Evolutionary conservation across 352 stramenopile species (phyloP).

Genomic region (Thraustotheca clavata): DNA sequence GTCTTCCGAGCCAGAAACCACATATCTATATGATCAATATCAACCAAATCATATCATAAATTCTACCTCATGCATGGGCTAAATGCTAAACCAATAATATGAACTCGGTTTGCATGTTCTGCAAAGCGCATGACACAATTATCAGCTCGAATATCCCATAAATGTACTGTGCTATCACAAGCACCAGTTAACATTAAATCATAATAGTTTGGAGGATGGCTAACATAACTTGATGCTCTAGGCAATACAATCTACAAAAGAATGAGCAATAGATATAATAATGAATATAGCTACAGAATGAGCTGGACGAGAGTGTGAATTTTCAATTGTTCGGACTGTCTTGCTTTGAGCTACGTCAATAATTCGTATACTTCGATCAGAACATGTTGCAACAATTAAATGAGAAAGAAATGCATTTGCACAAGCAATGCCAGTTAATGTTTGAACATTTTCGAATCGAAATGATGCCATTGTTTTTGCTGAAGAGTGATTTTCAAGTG

Average conservation of each 20-base stretch:
- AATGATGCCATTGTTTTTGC: slow-evolving; percentile 61
- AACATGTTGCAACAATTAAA: slow-evolving; percentile 58
- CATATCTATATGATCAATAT: slow-evolving; percentile 28
- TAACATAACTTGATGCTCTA: slow-evolving; percentile 51
- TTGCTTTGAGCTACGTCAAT: slow-evolving; percentile 57
- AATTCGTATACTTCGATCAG: slow-evolving; percentile 63
- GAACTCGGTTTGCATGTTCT: slow-evolving; percentile 78
- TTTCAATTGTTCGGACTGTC: slow-evolving; percentile 46
- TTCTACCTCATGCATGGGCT: slow-evolving; percentile 74
- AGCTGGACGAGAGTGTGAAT: slow-evolving; percentile 45
- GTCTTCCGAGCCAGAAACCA: slow-evolving; percentile 83
- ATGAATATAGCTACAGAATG: slow-evolving; percentile 30
- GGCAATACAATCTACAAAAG: slow-evolving; percentile 37
- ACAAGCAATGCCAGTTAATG: slow-evolving; percentile 52
- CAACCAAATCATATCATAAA: background rate
- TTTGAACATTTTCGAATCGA: slow-evolving; percentile 53
- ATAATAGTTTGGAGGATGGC: slow-evolving; percentile 69
- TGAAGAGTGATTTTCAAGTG: slow-evolving; percentile 43
- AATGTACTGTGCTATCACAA: slow-evolving; percentile 50
- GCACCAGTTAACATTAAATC: slow-evolving; percentile 75
- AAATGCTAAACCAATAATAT: slow-evolving; percentile 61
- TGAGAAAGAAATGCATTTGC: slow-evolving; percentile 80
- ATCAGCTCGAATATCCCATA: slow-evolving; percentile 83
- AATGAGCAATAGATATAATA: background rate
- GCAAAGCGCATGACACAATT: slow-evolving; percentile 79